Percentiles rank a stretch among this genome's conserved stretches.
These are phyloP conservation scores for Ophiosphaerella korrae DNA, from an alignment of 2,329 filamentous ascomycete species.

Conservation along the genomic window DNA sequence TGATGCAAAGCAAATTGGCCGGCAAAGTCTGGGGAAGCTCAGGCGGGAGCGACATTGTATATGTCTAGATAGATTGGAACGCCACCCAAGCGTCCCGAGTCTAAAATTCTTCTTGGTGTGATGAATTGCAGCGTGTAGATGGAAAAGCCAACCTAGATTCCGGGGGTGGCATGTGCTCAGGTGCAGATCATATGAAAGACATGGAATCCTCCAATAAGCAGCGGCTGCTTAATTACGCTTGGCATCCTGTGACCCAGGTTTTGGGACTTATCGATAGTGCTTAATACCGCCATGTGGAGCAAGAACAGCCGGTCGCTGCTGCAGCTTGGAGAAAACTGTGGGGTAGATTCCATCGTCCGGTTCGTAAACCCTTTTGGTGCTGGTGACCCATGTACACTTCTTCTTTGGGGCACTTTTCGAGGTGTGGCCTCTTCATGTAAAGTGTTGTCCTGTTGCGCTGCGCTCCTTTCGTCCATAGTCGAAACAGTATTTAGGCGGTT, in stretches of 20 bases:
- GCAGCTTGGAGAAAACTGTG: slow-evolving; percentile 11
- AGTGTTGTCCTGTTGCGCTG: neutral
- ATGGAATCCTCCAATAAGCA: slow-evolving; percentile 19
- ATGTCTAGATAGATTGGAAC: slow-evolving; percentile 7
- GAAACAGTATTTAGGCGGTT: neutral
- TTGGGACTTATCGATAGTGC: slow-evolving; percentile 31
- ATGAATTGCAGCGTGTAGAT: slow-evolving; percentile 10
- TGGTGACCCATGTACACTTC: slow-evolving; percentile 2
- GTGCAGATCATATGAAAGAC: slow-evolving; percentile 26
- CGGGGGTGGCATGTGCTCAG: slow-evolving; percentile 15
- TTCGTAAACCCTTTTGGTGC: slow-evolving; percentile 2
- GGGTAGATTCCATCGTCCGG: slow-evolving; percentile 13
- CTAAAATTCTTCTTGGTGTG: slow-evolving; percentile 8
- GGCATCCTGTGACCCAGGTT: slow-evolving; percentile 21
- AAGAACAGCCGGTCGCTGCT: slow-evolving; percentile 24
- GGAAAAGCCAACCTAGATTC: slow-evolving; percentile 17
- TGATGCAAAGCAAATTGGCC: slow-evolving; percentile 1
- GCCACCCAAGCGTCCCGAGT: slow-evolving; percentile 1
- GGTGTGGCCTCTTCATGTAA: neutral
- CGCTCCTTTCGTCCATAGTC: neutral
- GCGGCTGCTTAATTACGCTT: slow-evolving; percentile 17
- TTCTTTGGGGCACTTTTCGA: neutral
- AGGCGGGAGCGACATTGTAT: slow-evolving; percentile 12
- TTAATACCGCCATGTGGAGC: slow-evolving; percentile 27
- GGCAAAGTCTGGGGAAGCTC: slow-evolving; percentile 2